Evolutionary conservation across 1,284 basidiomycete species (phyloP).

Genomic region (Boletellus deceptivus): DNA sequence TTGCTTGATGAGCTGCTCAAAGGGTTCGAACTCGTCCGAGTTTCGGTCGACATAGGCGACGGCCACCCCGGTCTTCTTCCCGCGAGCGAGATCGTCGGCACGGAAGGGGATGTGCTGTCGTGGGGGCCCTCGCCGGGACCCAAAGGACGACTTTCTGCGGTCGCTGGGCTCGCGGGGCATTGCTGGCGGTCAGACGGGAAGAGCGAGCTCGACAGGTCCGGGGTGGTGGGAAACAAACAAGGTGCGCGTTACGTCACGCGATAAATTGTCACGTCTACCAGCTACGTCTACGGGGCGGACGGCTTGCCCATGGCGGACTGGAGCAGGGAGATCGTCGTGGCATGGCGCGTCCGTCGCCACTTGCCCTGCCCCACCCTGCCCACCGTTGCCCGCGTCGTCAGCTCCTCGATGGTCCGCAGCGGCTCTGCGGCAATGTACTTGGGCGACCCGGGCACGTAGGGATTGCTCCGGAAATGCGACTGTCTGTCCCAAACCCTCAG

Average conservation of each 20-base stretch:
- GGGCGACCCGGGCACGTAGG: slow-evolving; percentile 37
- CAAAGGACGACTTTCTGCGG: slow-evolving; percentile 35
- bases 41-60: slow-evolving; percentile 67
- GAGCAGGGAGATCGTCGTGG: slow-evolving; percentile 18
- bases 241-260: slow-evolving; percentile 24
- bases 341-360: not conserved
- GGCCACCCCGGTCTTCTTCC: slow-evolving; percentile 72
- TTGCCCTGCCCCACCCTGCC: slow-evolving; percentile 3
- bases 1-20: slow-evolving; percentile 71
- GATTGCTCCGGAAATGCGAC: slow-evolving; percentile 31
- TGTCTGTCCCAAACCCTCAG: slow-evolving; percentile 29
- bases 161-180: slow-evolving; percentile 29
- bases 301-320: slow-evolving; percentile 21
- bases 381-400: slow-evolving; percentile 14
- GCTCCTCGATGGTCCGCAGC: slow-evolving; percentile 21
- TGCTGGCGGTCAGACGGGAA: slow-evolving; percentile 15
- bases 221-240: slow-evolving; percentile 29
- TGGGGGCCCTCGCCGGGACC: slow-evolving; percentile 36
- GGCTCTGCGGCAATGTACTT: slow-evolving; percentile 37
- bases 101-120: slow-evolving; percentile 72
- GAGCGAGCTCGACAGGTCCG: slow-evolving; percentile 5
- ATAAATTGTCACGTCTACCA: slow-evolving; percentile 14
- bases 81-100: slow-evolving; percentile 68
- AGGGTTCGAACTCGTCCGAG: slow-evolving; percentile 84
- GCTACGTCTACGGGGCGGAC: not conserved